phyloP scores from a whole-genome alignment of 768 basidiomycete species.

The Myochromella boudieri region DNA sequence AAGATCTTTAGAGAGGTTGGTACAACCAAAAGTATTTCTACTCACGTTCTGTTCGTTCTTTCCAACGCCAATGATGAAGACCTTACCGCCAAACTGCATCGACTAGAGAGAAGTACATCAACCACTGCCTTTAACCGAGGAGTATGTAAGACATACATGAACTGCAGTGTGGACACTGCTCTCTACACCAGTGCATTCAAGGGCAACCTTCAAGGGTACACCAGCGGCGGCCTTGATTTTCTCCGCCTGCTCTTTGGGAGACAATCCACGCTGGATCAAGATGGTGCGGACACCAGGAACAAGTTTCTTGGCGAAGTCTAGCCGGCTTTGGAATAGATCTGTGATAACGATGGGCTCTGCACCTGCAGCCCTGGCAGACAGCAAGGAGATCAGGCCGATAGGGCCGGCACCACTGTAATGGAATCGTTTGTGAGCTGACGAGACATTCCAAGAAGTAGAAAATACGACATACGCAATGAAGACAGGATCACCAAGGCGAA shows the following conservation, averaged over 20 bases:
- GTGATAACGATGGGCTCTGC: constrained; percentile 72
- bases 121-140: background rate
- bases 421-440: background rate
- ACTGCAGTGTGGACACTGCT: constrained; percentile 60
- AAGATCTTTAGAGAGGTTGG: background rate
- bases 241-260: constrained; percentile 49
- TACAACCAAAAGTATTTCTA: background rate
- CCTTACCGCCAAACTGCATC: constrained; percentile 63
- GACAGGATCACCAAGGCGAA: constrained; percentile 63
- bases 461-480: constrained; percentile 55
- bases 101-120: constrained; percentile 35
- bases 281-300: constrained; percentile 60
- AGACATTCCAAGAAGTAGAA: too few relatives aligned
- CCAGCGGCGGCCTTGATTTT: constrained; percentile 53
- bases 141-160: constrained; percentile 36
- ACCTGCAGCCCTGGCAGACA: constrained; percentile 66
- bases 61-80: constrained; percentile 71
- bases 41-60: constrained; percentile 59
- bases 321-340: constrained; percentile 61
- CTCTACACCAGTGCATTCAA: constrained; percentile 69
- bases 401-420: constrained; percentile 60
- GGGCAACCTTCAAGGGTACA: constrained; percentile 45
- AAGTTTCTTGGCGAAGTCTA: constrained; percentile 65
- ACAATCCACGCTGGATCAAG: constrained; percentile 46
- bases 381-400: constrained; percentile 60